phyloP scores from a whole-genome alignment of 768 basidiomycete genomes.

The Podaxis sp. region DNA sequence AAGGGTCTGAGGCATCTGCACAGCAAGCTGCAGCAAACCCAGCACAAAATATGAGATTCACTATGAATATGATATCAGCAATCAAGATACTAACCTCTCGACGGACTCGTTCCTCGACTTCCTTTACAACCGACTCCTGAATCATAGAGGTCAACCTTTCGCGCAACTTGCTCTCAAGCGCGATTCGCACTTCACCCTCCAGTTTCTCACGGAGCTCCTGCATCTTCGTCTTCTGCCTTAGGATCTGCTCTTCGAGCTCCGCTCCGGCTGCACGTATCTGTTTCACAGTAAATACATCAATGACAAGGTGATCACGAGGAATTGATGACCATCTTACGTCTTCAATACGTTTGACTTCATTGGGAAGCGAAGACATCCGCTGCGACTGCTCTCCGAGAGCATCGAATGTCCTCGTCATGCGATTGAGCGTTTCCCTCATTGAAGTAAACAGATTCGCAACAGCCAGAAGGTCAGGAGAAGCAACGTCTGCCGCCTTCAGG shows the following conservation, averaged over 20 bases:
- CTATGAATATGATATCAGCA: not conserved
- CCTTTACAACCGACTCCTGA: constrained; percentile 31
- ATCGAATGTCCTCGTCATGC: constrained; percentile 44
- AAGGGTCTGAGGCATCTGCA: constrained; percentile 43
- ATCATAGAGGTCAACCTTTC: constrained; percentile 35
- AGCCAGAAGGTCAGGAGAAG: constrained; percentile 39
- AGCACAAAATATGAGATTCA: constrained; percentile 1
- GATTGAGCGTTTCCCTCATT: constrained; percentile 43
- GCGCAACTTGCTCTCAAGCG: constrained; percentile 40
- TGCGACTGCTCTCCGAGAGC: constrained; percentile 45
- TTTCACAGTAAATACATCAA: constrained; percentile 14
- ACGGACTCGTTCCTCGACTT: constrained; percentile 42
- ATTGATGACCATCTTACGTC: constrained; percentile 35
- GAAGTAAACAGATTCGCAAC: constrained; percentile 44
- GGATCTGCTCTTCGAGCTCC: constrained; percentile 39
- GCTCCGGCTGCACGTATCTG: constrained; percentile 42
- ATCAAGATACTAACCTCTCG: constrained; percentile 33
- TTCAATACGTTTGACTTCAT: constrained; percentile 42
- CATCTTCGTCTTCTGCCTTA: constrained; percentile 37
- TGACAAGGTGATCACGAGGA: not conserved
- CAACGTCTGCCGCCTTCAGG: constrained; percentile 22
- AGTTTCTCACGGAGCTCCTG: constrained; percentile 34
- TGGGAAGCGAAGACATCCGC: constrained; percentile 41
- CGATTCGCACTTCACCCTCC: constrained; percentile 39
- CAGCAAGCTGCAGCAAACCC: constrained; percentile 32